Conservation (phyloP, 2,329 filamentous ascomycete genomes). For the Aspergillus sp. region DNA sequence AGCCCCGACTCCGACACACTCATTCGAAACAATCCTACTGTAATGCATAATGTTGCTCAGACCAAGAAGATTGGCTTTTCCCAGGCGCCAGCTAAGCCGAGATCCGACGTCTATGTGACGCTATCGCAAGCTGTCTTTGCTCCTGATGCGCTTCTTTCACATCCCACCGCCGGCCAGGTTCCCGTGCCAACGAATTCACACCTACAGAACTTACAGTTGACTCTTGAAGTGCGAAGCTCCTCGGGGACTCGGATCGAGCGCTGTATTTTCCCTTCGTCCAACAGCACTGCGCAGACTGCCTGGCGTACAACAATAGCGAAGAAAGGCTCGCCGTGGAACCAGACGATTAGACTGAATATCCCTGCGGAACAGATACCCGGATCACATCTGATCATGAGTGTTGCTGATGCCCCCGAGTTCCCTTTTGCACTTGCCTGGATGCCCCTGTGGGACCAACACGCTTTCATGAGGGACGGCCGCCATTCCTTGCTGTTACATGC, state of each 20-base stretch:
- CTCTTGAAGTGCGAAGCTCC: slow-evolving; percentile 72
- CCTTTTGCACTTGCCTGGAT: slow-evolving; percentile 90
- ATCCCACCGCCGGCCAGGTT: slow-evolving; percentile 71
- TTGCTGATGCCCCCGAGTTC: slow-evolving; percentile 75
- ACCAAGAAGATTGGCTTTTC: slow-evolving; percentile 90
- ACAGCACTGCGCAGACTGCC: slow-evolving; percentile 65
- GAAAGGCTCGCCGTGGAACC: slow-evolving; percentile 73
- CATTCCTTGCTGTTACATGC: slow-evolving; percentile 78
- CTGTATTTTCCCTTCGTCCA: slow-evolving; percentile 81
- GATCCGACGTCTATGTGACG: slow-evolving; percentile 93
- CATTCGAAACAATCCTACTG: slow-evolving; percentile 76
- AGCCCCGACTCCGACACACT: slow-evolving; percentile 68
- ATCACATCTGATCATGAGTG: slow-evolving; percentile 79
- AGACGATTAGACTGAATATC: slow-evolving; percentile 74
- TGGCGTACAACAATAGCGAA: slow-evolving; percentile 81
- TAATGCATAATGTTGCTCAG: slow-evolving; percentile 69
- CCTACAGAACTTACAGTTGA: slow-evolving; percentile 73
- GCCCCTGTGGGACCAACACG: slow-evolving; percentile 84
- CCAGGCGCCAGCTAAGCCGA: slow-evolving; percentile 73
- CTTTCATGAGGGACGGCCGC: slow-evolving; percentile 76
- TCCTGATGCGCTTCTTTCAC: slow-evolving; percentile 53
- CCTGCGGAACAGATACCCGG: slow-evolving; percentile 68
- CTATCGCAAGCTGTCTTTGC: slow-evolving; percentile 69
- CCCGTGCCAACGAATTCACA: slow-evolving; percentile 56
- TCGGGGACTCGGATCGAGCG: slow-evolving; percentile 75